phyloP scores from a whole-genome alignment of 1,284 basidiomycete genomes.

The Trichosporon inkin region DNA sequence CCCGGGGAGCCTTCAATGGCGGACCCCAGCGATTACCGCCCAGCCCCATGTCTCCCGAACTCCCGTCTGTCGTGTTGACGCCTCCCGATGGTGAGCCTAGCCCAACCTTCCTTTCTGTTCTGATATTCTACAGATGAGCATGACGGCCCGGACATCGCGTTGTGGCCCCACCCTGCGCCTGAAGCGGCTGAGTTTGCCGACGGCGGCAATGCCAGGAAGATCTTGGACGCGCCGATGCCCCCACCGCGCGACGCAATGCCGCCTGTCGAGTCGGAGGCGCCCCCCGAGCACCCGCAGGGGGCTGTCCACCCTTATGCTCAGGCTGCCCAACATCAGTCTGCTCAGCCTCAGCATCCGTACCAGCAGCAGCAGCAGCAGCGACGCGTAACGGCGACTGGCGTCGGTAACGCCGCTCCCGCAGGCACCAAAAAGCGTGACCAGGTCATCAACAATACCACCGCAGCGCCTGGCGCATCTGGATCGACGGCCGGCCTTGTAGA shows the following conservation, averaged over 20 bases:
- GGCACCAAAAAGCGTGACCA: constrained; percentile 11
- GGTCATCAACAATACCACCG: constrained; percentile 1
- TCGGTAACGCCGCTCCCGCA: constrained; percentile 3
- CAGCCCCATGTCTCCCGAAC: background rate
- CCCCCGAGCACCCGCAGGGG: background rate
- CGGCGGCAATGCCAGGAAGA: background rate
- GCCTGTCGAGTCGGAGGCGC: background rate
- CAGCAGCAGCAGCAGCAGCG: constrained; percentile 8
- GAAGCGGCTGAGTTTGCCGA: constrained; percentile 4
- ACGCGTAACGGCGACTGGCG: constrained; percentile 1
- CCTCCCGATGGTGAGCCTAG: constrained; percentile 17
- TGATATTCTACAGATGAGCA: constrained; percentile 13
- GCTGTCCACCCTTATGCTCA: background rate
- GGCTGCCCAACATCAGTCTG: background rate
- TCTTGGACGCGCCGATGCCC: background rate
- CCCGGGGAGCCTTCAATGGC: background rate
- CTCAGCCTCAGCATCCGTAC: background rate
- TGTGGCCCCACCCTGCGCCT: constrained; percentile 15
- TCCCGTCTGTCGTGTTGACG: constrained; percentile 16
- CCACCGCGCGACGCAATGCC: constrained; percentile 2
- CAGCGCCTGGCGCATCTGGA: background rate
- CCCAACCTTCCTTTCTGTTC: background rate
- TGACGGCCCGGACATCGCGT: constrained; percentile 10
- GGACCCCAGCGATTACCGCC: background rate
- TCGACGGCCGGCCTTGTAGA: background rate